Evolutionary conservation across 129 eudicot species (phyloP), one percentile per base, ranked within the genome.

Genomic region (Gnaphalium uliginosum): DNA sequence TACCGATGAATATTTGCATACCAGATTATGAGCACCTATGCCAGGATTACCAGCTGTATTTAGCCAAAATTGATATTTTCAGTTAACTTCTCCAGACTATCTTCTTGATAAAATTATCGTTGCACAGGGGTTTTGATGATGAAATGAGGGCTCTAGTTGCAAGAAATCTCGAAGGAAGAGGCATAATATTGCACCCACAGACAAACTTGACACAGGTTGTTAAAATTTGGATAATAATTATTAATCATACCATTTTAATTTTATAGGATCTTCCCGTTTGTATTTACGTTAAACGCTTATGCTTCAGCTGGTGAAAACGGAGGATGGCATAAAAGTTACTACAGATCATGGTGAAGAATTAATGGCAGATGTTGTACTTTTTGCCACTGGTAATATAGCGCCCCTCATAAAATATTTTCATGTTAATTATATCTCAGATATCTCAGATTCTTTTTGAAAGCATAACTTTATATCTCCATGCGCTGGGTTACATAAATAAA

Each of bases 91-190:
- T 63, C 11, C 26, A 63, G n/a, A 13, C 43, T 46, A 17, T 7
- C 4, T 43, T 62, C 6, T 58, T 33, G 6, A 46, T 57, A 27
- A 2, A 21, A 18, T 41, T 54, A 23, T 19, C 65, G 2, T 79
- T 79, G 79, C 96, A 3, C 26, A 94, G 97, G 81, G 98, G 98
- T 71, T 94, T 94, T 83, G 98, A 94, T 84, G 98, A 94, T 83
- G 98, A 94, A 80, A 94, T 94, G 97, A 89, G 98, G 74, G 93
- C 96, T 22, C 87, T 81, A 32, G 98, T 90, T 76, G 98, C 98
- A 46, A 88, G 93, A 83, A 94, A 94, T 83, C 87, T 94, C 54
- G 98, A 94, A 87, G 98, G 93, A 79, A 87, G 98, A 82, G 97
- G 97, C 80, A 83, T 94, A 27, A 84, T 83, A 73, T 62, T 94